A percentile compares a stretch with the other conserved stretches of the same genome.
These are phyloP conservation scores for Trichoderma citrinoviride DNA, from an alignment of 2,329 filamentous ascomycete genomes.

Conservation along the genomic window DNA sequence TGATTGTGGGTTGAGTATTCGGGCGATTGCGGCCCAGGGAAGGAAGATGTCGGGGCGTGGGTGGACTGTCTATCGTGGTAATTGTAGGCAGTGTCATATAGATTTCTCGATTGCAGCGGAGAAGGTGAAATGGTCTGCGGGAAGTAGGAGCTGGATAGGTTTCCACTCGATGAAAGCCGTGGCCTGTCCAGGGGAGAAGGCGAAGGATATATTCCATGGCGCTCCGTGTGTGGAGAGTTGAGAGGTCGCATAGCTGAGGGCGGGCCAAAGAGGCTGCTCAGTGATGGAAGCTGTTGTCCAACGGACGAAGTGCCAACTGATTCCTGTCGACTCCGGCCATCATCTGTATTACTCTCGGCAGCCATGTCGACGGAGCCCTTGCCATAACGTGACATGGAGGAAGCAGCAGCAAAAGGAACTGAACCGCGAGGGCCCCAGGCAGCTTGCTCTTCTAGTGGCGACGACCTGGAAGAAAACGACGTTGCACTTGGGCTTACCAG, in stretches of 20 bases:
- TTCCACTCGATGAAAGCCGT: slow-evolving; percentile 38
- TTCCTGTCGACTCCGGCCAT: slow-evolving; percentile 38
- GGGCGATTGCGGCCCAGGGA: slow-evolving; percentile 47
- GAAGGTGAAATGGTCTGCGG: slow-evolving; percentile 39
- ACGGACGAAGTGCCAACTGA: slow-evolving; percentile 30
- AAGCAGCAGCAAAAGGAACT: slow-evolving; percentile 47
- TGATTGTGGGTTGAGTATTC: slow-evolving; percentile 40
- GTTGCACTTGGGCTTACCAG: slow-evolving; percentile 52
- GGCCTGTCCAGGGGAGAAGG: slow-evolving; percentile 50
- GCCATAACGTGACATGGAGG: slow-evolving; percentile 56
- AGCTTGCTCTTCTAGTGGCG: slow-evolving; percentile 43
- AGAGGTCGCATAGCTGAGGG: slow-evolving; percentile 43
- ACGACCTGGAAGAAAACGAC: slow-evolving; percentile 46
- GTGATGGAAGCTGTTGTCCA: slow-evolving; percentile 52
- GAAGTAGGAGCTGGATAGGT: slow-evolving; percentile 48
- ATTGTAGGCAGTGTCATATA: slow-evolving; percentile 47
- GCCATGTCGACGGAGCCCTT: slow-evolving; percentile 46
- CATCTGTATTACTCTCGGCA: slow-evolving; percentile 39
- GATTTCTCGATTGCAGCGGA: slow-evolving; percentile 44
- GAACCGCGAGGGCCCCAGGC: slow-evolving; percentile 42
- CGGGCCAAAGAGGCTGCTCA: slow-evolving; percentile 57
- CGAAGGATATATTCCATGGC: slow-evolving; percentile 42
- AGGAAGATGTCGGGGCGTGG: slow-evolving; percentile 33
- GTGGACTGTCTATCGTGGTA: slow-evolving; percentile 39
- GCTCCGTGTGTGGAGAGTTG: slow-evolving; percentile 48